Evolutionary conservation across 108 stramenopile genomes (phyloP).

Genomic region (Fragilariopsis cylindrus): DNA sequence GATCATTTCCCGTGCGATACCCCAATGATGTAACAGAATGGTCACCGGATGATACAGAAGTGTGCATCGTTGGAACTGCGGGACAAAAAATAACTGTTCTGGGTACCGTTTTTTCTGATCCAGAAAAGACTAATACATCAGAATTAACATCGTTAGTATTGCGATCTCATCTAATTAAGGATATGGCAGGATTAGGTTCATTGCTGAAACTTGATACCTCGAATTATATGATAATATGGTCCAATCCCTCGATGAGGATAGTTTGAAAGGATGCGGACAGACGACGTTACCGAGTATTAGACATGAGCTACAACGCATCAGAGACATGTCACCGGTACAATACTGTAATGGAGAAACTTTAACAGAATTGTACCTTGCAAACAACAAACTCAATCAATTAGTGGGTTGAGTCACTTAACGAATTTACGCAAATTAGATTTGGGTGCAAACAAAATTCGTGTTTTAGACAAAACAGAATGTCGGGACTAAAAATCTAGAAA

Average conservation of each 20-base stretch:
- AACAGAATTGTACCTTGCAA: constrained; percentile 86
- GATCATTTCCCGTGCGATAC: constrained; percentile 49
- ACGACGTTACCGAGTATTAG: constrained; percentile 61
- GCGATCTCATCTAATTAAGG: constrained; percentile 73
- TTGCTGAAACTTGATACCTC: constrained; percentile 70
- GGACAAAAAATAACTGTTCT: constrained; percentile 86
- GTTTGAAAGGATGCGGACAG: constrained; percentile 49
- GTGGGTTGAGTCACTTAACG: constrained; percentile 71
- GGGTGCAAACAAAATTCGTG: constrained; percentile 94
- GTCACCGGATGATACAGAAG: constrained; percentile 43
- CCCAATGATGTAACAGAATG: constrained; percentile 74
- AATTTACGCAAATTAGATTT: constrained; percentile 88
- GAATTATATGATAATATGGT: constrained; percentile 97
- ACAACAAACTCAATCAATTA: constrained; percentile 95
- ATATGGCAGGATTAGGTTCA: constrained; percentile 72
- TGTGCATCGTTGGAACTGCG: constrained; percentile 80
- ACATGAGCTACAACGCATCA: constrained; percentile 92
- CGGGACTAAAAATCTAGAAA: constrained; percentile 77
- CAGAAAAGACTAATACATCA: constrained; percentile 25
- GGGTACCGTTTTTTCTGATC: constrained; percentile 49
- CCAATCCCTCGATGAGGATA: constrained; percentile 44
- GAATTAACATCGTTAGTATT: constrained; percentile 60
- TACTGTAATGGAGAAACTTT: constrained; percentile 51
- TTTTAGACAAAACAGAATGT: constrained; percentile 71
- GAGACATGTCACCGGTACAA: constrained; percentile 77